Conservation (phyloP, 257 asterid species). For the Gynochthodes officinalis region DNA sequence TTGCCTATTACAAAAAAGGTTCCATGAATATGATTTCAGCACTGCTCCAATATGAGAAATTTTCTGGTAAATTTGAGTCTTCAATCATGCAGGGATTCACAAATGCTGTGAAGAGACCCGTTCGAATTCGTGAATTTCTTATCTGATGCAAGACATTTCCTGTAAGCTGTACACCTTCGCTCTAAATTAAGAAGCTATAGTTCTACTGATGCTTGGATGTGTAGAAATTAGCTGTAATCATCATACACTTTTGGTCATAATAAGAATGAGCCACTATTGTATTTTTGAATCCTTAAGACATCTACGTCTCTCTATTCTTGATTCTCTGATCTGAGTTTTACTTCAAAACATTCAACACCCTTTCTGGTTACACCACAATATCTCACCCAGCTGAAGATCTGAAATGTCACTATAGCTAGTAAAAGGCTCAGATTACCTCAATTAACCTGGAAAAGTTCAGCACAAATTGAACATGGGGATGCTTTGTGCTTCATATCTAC, state of each 20-base stretch:
- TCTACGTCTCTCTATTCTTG: neutral
- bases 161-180: neutral
- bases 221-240: neutral
- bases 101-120: conserved; percentile 95
- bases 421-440: neutral
- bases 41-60: neutral
- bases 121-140: conserved; percentile 72
- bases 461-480: neutral
- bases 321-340: neutral
- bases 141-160: conserved; percentile 27
- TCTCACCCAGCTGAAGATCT: neutral
- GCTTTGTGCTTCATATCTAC: neutral
- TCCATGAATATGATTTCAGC: neutral
- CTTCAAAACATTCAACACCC: neutral
- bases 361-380: neutral
- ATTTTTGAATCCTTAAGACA: neutral
- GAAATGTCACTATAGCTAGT: neutral
- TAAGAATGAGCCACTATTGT: neutral
- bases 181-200: conserved; percentile 3
- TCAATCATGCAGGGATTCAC: conserved; percentile 76
- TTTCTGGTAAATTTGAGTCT: neutral
- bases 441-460: neutral
- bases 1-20: neutral
- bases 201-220: neutral
- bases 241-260: neutral